A percentile compares a stretch with the other conserved stretches of the same genome.
These are phyloP conservation scores for Pachysolen tannophilus DNA, from an alignment of 805 yeast genomes.

Conservation along the genomic window DNA sequence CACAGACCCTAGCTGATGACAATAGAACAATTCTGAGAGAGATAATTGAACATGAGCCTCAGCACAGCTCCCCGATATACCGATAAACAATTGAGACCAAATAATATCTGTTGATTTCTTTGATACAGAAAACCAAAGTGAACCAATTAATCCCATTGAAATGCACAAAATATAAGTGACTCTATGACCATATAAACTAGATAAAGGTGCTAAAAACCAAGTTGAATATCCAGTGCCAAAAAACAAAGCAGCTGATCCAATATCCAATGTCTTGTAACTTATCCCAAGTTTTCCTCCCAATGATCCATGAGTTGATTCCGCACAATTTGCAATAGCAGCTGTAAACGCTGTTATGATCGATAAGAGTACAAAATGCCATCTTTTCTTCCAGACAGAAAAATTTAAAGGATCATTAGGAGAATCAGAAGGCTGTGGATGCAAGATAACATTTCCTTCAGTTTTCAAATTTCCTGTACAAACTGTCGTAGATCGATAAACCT, in stretches of 20 bases:
- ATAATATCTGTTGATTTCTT: conserved; percentile 50
- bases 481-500: too few species aligned
- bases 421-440: conserved; percentile 41
- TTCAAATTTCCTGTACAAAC: too few species aligned
- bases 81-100: conserved; percentile 75
- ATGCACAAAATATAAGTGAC: conserved; percentile 56
- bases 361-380: conserved; percentile 42
- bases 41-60: conserved; percentile 66
- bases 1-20: conserved; percentile 67
- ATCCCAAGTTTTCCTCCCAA: conserved; percentile 55
- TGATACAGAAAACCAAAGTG: conserved; percentile 62
- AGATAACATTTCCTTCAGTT: conserved; percentile 26
- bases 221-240: conserved; percentile 62
- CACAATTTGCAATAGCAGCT: conserved; percentile 69
- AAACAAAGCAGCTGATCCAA: conserved; percentile 76
- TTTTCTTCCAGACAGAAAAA: conserved; percentile 29
- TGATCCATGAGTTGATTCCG: conserved; percentile 63
- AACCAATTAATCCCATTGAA: conserved; percentile 52
- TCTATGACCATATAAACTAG: conserved; percentile 63
- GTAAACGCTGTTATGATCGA: conserved; percentile 58
- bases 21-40: conserved; percentile 65
- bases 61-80: conserved; percentile 73
- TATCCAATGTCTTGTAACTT: conserved; percentile 61
- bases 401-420: conserved; percentile 42
- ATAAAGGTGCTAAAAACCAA: conserved; percentile 56